Evolutionary conservation across 345 rosid genomes (phyloP), one percentile per base, ranked within the genome.

Genomic region (Camelina hispida): DNA sequence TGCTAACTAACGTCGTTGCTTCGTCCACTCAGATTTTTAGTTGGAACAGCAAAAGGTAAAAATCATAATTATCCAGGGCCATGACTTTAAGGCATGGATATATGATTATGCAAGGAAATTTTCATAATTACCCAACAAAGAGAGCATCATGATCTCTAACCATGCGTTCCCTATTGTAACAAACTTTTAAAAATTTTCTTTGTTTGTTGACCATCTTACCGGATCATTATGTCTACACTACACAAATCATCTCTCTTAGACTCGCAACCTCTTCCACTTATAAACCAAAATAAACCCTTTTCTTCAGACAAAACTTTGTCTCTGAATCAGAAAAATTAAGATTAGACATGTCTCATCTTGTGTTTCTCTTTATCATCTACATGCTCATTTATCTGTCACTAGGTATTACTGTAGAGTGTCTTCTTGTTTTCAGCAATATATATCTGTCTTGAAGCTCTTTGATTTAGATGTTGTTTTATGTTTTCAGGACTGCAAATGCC

Each of bases 401-500:
- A 62, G 80, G 80, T 76, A 42, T 4, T 17, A 16, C 7, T 59
- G 61, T 67, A 62, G 20, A 18, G 6, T 52, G 10, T 46, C 32
- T 69, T 53, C 14, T 32, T 69, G 62, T 43, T 16, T 40, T 9
- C 30, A 60, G 11, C n/a, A 28, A 23, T 37, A 56, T n/a, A 28
- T 17, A 17, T 16, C 9, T 16, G 28, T 47, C 7, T 32, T 38
- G 8, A 42, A 42, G 14, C 9, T 46, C 22, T 20, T 62, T 62
- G n/a, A 32, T 34, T 34, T 6, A 30, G 6, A 12, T n/a, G 32
- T 52, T 61, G 25, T 50, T 13, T 48, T 12, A 25, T 66, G 70
- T 53, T 54, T 34, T 71, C 46, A 89, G 95, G 87, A 46, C 62
- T 56, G 52, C 73, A 62, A 58, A 75, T 83, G 42, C 91, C 93